phyloP scores from a whole-genome alignment of 2,329 filamentous ascomycete species.

The Corynespora cassiicola region DNA sequence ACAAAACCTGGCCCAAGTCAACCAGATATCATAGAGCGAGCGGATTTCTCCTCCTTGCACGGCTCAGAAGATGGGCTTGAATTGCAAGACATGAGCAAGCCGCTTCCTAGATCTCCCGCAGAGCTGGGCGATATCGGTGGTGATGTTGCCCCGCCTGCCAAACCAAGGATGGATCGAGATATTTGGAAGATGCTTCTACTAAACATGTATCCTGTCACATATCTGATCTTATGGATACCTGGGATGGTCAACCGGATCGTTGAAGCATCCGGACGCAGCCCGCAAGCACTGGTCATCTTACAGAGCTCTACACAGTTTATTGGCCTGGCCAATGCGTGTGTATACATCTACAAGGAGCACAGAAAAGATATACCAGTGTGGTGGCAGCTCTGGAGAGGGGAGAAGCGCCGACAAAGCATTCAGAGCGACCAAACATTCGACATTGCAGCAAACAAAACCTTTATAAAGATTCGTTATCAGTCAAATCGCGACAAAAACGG shows the following conservation, averaged over 20 bases:
- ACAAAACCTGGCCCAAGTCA: constrained; percentile 8
- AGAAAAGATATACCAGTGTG: constrained; percentile 8
- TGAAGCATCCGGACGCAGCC: constrained; percentile 18
- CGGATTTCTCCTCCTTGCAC: too few species aligned
- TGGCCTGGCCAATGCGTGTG: constrained; percentile 24
- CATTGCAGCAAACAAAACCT: too few species aligned
- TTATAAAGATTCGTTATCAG: too few species aligned
- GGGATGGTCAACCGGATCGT: constrained; percentile 33
- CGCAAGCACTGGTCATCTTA: constrained; percentile 13
- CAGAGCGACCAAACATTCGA: too few species aligned
- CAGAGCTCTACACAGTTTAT: constrained; percentile 28
- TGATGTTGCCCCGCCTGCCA: constrained; percentile 1
- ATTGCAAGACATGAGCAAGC: too few species aligned
- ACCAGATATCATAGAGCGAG: too few species aligned
- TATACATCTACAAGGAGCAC: constrained; percentile 28
- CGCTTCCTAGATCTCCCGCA: too few species aligned
- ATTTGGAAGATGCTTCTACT: constrained; percentile 36
- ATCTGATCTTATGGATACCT: constrained; percentile 42
- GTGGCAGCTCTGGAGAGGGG: too few species aligned
- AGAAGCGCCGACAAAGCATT: too few species aligned
- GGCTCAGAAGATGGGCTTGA: too few species aligned
- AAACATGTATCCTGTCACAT: constrained; percentile 42
- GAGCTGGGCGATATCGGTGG: too few species aligned
- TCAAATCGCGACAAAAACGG: too few species aligned
- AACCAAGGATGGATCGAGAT: constrained; percentile 20